Evolutionary conservation across 768 basidiomycete genomes (phyloP).

Genomic region (Suillus hirtellus): DNA sequence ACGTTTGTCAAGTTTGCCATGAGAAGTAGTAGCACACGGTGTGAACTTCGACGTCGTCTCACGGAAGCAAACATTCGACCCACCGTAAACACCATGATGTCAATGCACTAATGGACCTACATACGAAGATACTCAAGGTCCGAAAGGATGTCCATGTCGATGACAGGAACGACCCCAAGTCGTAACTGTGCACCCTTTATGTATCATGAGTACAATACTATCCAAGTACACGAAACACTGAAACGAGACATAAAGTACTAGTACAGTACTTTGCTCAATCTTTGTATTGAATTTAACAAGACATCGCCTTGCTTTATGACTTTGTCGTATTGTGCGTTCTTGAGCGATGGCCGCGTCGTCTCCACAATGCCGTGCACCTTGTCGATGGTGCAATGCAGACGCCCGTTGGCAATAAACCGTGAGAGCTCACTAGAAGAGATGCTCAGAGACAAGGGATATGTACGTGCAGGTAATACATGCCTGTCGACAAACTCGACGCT

Average conservation of each 20-base stretch:
- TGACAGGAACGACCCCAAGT: not conserved
- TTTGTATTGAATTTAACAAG: slow-evolving; percentile 82
- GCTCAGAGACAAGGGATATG: slow-evolving; percentile 2
- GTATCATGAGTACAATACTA: not conserved
- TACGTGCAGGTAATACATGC: slow-evolving; percentile 42
- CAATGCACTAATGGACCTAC: not conserved
- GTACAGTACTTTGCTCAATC: slow-evolving; percentile 86
- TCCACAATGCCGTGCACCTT: slow-evolving; percentile 94
- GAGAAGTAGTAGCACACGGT: not conserved
- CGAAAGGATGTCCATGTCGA: not conserved
- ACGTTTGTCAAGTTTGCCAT: slow-evolving; percentile 10
- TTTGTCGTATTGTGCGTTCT: slow-evolving; percentile 88
- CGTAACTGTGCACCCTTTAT: not conserved
- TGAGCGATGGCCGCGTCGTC: slow-evolving; percentile 74
- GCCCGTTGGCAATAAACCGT: slow-evolving; percentile 84
- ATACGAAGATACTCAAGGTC: not conserved
- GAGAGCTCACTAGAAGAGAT: slow-evolving; percentile 74
- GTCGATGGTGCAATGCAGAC: slow-evolving; percentile 88
- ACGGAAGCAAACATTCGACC: not conserved
- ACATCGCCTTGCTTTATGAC: slow-evolving; percentile 94
- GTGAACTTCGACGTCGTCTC: not conserved
- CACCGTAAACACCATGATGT: not conserved
- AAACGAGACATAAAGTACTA: slow-evolving; percentile 23
- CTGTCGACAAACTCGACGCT: slow-evolving; percentile 83
- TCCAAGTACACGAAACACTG: not conserved